These are phyloP conservation scores for Globisporangium parvum DNA, from an alignment of 352 stramenopile genomes.

Conservation along the genomic window DNA sequence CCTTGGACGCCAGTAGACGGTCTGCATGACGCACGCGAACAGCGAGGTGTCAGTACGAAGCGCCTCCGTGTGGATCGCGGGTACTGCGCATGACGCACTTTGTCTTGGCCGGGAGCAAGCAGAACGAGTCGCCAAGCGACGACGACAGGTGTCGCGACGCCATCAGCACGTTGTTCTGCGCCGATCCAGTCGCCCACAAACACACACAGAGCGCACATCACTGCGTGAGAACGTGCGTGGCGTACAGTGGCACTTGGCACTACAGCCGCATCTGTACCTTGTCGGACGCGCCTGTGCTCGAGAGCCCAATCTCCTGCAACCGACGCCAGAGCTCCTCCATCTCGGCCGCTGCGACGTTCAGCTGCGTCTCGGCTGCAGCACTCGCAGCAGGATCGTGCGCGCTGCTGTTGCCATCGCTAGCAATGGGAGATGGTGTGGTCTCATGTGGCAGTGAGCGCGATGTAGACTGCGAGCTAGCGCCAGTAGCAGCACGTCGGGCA, in stretches of 20 bases:
- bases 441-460: background rate
- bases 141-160: slow-evolving; percentile 76
- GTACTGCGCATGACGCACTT: slow-evolving; percentile 1
- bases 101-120: slow-evolving; percentile 59
- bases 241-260: background rate
- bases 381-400: slow-evolving; percentile 13
- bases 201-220: too few relatives aligned
- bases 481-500: background rate
- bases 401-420: background rate
- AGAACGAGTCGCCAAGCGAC: slow-evolving; percentile 82
- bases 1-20: slow-evolving; percentile 47
- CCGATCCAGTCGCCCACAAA: background rate
- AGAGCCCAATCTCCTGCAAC: slow-evolving; percentile 75
- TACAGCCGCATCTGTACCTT: slow-evolving; percentile 26
- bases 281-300: slow-evolving; percentile 37
- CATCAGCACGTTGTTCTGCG: slow-evolving; percentile 54
- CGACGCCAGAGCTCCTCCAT: slow-evolving; percentile 82
- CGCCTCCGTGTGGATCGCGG: background rate
- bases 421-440: background rate
- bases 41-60: background rate
- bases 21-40: slow-evolving; percentile 13
- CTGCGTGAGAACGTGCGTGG: too few relatives aligned
- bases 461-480: background rate
- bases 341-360: slow-evolving; percentile 65
- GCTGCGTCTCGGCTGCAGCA: slow-evolving; percentile 41